phyloP scores from a whole-genome alignment of 2,329 filamentous ascomycete genomes.

The Colletotrichum sp. region DNA sequence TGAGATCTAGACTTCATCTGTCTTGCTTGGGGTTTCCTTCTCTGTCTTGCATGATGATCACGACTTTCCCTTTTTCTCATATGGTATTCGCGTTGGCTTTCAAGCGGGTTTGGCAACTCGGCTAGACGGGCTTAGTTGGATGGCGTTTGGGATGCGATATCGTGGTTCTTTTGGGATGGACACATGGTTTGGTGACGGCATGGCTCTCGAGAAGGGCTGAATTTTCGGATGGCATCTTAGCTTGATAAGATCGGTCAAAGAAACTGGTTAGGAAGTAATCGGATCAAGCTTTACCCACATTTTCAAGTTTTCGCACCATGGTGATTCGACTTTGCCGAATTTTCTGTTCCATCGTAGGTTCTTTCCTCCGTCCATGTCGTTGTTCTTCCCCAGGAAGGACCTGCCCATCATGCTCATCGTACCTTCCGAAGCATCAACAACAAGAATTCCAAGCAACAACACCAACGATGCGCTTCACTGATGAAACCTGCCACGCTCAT shows the following conservation, averaged over 20 bases:
- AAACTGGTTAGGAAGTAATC: neutral
- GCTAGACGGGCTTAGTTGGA: neutral
- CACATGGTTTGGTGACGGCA: neutral
- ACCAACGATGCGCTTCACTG: too few relatives aligned
- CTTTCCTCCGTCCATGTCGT: neutral
- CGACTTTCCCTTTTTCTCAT: neutral
- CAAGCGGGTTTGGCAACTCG: neutral
- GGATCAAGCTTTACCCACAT: neutral
- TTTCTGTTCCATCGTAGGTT: neutral
- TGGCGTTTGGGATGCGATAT: neutral
- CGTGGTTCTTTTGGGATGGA: neutral
- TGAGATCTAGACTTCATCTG: neutral
- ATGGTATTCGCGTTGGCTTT: neutral
- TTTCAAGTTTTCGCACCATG: neutral
- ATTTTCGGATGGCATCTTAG: neutral
- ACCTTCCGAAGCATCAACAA: neutral
- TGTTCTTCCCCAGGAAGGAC: neutral
- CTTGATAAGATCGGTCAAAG: neutral
- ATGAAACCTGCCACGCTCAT: too few relatives aligned
- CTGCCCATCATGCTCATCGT: neutral
- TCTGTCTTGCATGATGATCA: neutral
- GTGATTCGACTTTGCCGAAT: neutral
- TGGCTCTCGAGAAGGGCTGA: neutral
- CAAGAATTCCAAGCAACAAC: rapidly evolving
- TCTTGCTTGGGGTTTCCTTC: neutral